phyloP scores from a whole-genome alignment of 192 early-diverging fungal species.

The Phycomyces nitens region DNA sequence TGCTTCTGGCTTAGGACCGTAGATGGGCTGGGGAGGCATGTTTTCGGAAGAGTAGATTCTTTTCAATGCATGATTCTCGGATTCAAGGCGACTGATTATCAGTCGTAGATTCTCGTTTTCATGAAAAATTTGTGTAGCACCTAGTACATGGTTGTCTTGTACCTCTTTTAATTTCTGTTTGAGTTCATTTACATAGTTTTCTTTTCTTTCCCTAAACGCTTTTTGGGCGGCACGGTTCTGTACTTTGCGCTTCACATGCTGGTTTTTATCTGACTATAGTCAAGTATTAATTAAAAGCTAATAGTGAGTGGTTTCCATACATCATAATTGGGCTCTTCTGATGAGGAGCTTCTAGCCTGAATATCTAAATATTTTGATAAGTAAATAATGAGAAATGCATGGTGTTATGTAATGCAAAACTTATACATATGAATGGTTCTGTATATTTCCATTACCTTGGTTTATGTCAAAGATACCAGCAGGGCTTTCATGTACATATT shows the following conservation, averaged over 20 bases:
- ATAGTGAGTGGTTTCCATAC: slow-evolving; percentile 1
- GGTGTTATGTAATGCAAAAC: too few relatives aligned
- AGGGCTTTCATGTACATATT: too few relatives aligned
- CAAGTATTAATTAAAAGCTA: neutral
- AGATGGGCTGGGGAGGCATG: neutral
- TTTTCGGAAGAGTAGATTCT: slow-evolving; percentile 15
- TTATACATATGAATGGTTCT: too few relatives aligned
- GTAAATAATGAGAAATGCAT: neutral
- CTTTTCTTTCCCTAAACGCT: slow-evolving; percentile 69
- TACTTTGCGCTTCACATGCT: slow-evolving; percentile 27
- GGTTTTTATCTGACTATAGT: slow-evolving; percentile 17
- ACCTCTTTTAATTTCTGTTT: slow-evolving; percentile 72
- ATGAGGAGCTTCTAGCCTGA: slow-evolving; percentile 14
- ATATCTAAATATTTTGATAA: neutral
- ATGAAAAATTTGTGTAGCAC: slow-evolving; percentile 40
- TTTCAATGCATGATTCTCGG: slow-evolving; percentile 51
- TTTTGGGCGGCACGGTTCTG: slow-evolving; percentile 37
- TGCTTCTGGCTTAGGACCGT: too few relatives aligned
- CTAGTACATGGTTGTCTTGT: slow-evolving; percentile 46
- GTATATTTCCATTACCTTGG: neutral
- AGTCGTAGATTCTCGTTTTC: slow-evolving; percentile 50
- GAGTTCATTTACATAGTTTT: slow-evolving; percentile 76
- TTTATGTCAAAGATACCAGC: too few relatives aligned
- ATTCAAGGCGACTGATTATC: slow-evolving; percentile 47
- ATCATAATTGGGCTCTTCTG: neutral